Evolutionary conservation across 2,329 filamentous ascomycete genomes (phyloP), one percentile per base, ranked within the genome.

Genomic region (Arthrobotrys iridis): DNA sequence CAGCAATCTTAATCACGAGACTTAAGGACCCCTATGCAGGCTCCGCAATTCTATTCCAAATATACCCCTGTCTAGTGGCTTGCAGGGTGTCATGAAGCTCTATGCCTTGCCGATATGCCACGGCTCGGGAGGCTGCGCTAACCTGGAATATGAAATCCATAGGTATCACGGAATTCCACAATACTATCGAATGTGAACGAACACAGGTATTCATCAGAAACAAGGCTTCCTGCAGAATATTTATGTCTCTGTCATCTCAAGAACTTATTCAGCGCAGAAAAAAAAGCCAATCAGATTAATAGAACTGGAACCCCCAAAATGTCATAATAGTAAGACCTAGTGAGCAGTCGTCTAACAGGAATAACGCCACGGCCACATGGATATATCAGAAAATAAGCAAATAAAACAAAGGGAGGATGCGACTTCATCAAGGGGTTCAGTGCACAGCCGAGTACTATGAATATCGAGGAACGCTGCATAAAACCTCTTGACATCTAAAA

Each of bases 321-420:
- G 28, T 18, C 33, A 55, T 55, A 20, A 15, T n/a, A 40, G 10
- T 40, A 15, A 40, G 33, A n/a, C 46, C 8, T 37, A 40, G 11
- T 40, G 43, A 57, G 24, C 62, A 33, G 41, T 45, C 11, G 30
- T 55, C 43, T 70, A 70, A 71, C 52, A 67, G 13, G 33, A 71
- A 71, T 48, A 64, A 64, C 66, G 66, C 66, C 66, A 57, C 58
- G 35, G 45, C 66, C 48, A 64, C 37, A 58, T 48, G 64, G 58
- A 58, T 71, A 63, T 63, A 63, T 40, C 28, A 58, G 45, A n/a
- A 18, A 71, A 58, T 43, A 41, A 57, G 41, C 40, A 68, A 50
- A 59, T 11, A 48, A 28, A 60, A 60, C 22, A 46, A 26, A 28
- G 20, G 26, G 33, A 63, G 37, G 11, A 15, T 46, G 22, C 24